Conservation (phyloP, 2,329 filamentous ascomycete genomes). For the Annulohypoxylon truncatum region DNA sequence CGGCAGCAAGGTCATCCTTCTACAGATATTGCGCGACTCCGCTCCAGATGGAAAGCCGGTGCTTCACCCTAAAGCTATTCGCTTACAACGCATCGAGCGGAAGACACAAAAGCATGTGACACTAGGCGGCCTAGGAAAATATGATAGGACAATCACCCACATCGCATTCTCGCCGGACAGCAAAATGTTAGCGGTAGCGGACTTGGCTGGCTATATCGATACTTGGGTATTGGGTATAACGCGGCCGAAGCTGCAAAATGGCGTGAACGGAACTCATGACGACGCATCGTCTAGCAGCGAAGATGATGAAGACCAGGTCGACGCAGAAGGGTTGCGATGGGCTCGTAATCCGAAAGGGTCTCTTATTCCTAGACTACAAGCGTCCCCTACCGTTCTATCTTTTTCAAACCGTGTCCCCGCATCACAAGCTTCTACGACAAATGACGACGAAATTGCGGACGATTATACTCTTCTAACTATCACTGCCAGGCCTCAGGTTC, state of each 20-base stretch:
- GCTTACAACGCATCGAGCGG: constrained; percentile 64
- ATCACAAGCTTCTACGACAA: constrained; percentile 43
- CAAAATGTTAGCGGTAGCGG: constrained; percentile 80
- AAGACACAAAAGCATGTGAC: constrained; percentile 65
- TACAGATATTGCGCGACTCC: constrained; percentile 56
- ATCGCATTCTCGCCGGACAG: constrained; percentile 84
- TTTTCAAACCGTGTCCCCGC: constrained; percentile 67
- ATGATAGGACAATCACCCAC: constrained; percentile 80
- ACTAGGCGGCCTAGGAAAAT: constrained; percentile 77
- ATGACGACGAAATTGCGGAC: constrained; percentile 46
- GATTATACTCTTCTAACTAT: constrained; percentile 65
- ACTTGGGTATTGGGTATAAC: constrained; percentile 79
- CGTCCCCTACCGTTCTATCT: constrained; percentile 73
- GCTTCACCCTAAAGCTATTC: constrained; percentile 59
- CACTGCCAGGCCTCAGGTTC: constrained; percentile 72
- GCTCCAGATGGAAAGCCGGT: constrained; percentile 52
- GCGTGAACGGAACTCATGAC: constrained; percentile 47
- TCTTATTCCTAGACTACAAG: constrained; percentile 75
- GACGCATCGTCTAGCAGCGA: constrained; percentile 54
- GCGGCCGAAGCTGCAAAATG: constrained; percentile 53
- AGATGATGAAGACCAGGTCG: constrained; percentile 58
- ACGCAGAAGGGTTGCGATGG: constrained; percentile 72
- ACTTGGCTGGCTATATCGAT: constrained; percentile 87
- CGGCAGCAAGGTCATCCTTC: constrained; percentile 68
- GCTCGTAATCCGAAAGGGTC: constrained; percentile 76